Conservation (phyloP, 176 grass and related monocot genomes). For the Luzula sylvatica region DNA sequence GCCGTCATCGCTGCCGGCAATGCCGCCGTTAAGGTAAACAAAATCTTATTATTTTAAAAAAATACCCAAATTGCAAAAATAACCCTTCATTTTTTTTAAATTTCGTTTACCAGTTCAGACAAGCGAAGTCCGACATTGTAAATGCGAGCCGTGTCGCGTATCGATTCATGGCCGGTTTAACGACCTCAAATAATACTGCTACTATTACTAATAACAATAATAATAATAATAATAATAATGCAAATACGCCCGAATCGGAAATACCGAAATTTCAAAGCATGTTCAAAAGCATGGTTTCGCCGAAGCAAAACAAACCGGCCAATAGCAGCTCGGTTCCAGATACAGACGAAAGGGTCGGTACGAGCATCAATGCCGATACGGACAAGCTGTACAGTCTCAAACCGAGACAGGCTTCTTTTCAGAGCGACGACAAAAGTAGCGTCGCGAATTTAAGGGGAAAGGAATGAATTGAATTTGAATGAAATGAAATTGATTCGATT, state of each 20-base stretch:
- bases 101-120: slow-evolving; percentile 58
- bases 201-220: slow-evolving; percentile 42
- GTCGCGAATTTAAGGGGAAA: no score
- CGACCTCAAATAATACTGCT: slow-evolving; percentile 39
- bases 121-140: slow-evolving; percentile 89
- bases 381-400: no score
- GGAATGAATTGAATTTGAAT: no score
- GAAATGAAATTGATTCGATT: no score
- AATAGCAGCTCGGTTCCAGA: slow-evolving; percentile 36
- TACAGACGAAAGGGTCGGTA: no score
- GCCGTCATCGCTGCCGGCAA: slow-evolving; percentile 82
- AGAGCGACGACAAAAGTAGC: no score
- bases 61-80: background rate
- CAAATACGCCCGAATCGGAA: no score
- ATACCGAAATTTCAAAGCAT: slow-evolving; percentile 55
- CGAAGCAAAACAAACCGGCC: slow-evolving; percentile 55
- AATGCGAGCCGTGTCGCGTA: slow-evolving; percentile 91
- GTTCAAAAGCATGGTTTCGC: slow-evolving; percentile 72
- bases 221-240: no score
- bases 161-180: slow-evolving; percentile 88
- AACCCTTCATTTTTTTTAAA: no score
- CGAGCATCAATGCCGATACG: no score
- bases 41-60: slow-evolving; percentile 15
- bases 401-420: no score
- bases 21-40: slow-evolving; percentile 68